These are phyloP conservation scores for Candolleomyces aberdarensis DNA, from an alignment of 768 basidiomycete genomes.

Conservation along the genomic window DNA sequence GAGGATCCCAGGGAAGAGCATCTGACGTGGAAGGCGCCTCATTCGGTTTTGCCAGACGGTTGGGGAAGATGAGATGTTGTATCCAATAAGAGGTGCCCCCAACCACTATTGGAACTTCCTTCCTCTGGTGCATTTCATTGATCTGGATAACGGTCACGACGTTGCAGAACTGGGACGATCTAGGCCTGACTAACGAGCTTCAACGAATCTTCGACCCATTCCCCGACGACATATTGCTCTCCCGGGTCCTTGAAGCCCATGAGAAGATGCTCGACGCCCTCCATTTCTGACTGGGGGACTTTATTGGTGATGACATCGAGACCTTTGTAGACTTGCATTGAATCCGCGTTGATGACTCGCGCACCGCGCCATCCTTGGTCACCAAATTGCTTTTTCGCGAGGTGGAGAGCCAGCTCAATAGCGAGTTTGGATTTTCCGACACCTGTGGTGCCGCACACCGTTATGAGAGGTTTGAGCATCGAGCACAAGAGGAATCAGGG, in stretches of 20 bases:
- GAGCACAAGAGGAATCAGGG: slow-evolving; percentile 3
- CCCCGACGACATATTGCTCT: slow-evolving; percentile 81
- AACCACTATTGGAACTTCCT: slow-evolving; percentile 81
- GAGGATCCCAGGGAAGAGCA: slow-evolving; percentile 5
- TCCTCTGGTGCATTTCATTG: slow-evolving; percentile 59
- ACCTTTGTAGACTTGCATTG: slow-evolving; percentile 95
- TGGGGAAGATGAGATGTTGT: slow-evolving; percentile 91
- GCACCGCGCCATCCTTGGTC: slow-evolving; percentile 53
- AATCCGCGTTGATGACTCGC: slow-evolving; percentile 90
- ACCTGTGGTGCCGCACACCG: slow-evolving; percentile 91
- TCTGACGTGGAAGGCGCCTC: neutral
- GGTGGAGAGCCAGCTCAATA: slow-evolving; percentile 75
- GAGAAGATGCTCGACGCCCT: slow-evolving; percentile 83
- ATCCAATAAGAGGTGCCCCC: slow-evolving; percentile 98
- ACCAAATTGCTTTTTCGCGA: slow-evolving; percentile 31
- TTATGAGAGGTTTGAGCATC: slow-evolving; percentile 66
- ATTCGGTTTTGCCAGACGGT: slow-evolving; percentile 45
- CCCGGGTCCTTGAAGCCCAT: slow-evolving; percentile 87
- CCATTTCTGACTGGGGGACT: slow-evolving; percentile 68
- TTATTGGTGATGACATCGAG: slow-evolving; percentile 96
- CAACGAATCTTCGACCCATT: slow-evolving; percentile 86
- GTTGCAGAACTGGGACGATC: neutral
- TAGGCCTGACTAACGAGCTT: slow-evolving; percentile 56
- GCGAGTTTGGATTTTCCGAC: slow-evolving; percentile 95
- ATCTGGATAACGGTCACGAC: slow-evolving; percentile 49